Evolutionary conservation across 257 asterid genomes (phyloP).

Genomic region (Solanum infundibuliforme): DNA sequence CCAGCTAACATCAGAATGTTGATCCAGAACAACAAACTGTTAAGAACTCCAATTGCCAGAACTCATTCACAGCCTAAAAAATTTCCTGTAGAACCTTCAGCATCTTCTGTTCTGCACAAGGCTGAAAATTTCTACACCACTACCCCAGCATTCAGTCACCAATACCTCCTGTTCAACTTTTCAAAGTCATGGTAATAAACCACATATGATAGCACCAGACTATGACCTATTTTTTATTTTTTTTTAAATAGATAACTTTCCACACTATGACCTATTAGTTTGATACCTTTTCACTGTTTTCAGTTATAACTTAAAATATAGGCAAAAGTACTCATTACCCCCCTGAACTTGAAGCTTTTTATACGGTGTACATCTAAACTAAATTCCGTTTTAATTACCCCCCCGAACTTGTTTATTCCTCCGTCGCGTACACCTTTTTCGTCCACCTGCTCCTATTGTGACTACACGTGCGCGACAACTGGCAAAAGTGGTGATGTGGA

Average conservation of each 20-base stretch:
- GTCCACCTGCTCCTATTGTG: too few species aligned
- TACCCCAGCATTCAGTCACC: not conserved
- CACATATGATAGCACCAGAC: not conserved
- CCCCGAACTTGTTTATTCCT: too few species aligned
- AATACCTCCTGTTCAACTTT: not conserved
- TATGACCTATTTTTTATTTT: not conserved
- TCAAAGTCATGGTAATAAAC: not conserved
- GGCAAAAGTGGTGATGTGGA: too few species aligned
- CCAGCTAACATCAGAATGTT: not conserved
- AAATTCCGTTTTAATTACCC: too few species aligned
- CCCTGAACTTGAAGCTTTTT: too few species aligned
- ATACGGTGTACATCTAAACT: too few species aligned
- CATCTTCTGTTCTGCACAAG: not conserved
- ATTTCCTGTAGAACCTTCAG: not conserved
- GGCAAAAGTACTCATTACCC: too few species aligned
- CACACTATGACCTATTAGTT: not conserved
- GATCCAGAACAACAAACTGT: not conserved
- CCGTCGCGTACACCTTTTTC: too few species aligned
- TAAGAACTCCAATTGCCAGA: not conserved
- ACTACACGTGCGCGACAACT: too few species aligned
- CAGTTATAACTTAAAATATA: not conserved
- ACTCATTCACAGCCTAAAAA: not conserved
- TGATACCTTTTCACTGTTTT: not conserved
- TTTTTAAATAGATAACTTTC: not conserved
- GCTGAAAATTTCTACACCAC: not conserved